These are phyloP conservation scores for Priceomyces haplophilus DNA, from an alignment of 805 yeast genomes.

Conservation along the genomic window DNA sequence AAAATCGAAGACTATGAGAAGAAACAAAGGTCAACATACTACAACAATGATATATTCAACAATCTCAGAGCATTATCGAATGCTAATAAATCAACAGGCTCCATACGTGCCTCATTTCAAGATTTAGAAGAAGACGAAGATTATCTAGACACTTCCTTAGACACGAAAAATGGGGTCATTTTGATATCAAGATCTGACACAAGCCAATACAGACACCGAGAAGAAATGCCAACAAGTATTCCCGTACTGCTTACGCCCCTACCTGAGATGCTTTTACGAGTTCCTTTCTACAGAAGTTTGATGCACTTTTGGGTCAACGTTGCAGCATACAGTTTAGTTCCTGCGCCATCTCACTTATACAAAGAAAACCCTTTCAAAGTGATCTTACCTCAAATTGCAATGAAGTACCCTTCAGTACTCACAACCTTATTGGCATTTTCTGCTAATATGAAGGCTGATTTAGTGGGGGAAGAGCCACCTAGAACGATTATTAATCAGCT, in stretches of 20 bases:
- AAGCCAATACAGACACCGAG: slow-evolving; percentile 9
- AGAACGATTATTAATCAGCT: slow-evolving; percentile 48
- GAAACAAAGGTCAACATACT: neutral
- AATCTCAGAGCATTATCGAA: neutral
- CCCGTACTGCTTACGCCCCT: slow-evolving; percentile 43
- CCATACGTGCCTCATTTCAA: neutral
- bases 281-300: slow-evolving; percentile 57
- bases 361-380: slow-evolving; percentile 63
- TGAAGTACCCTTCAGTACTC: slow-evolving; percentile 54
- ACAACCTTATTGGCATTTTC: slow-evolving; percentile 51
- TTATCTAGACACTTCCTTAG: neutral
- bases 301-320: slow-evolving; percentile 62
- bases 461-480: slow-evolving; percentile 28
- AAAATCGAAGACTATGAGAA: slow-evolving; percentile 21
- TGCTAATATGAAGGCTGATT: slow-evolving; percentile 28
- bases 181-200: neutral
- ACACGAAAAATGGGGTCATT: neutral
- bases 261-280: slow-evolving; percentile 59
- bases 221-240: slow-evolving; percentile 15
- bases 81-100: neutral
- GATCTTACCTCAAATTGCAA: slow-evolving; percentile 65
- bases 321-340: slow-evolving; percentile 61
- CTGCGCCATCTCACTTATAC: slow-evolving; percentile 57
- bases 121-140: slow-evolving; percentile 8
- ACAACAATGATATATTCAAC: neutral